Conservation (phyloP, 371 early-diverging fungal species). For the Haplosporangium sp. region DNA sequence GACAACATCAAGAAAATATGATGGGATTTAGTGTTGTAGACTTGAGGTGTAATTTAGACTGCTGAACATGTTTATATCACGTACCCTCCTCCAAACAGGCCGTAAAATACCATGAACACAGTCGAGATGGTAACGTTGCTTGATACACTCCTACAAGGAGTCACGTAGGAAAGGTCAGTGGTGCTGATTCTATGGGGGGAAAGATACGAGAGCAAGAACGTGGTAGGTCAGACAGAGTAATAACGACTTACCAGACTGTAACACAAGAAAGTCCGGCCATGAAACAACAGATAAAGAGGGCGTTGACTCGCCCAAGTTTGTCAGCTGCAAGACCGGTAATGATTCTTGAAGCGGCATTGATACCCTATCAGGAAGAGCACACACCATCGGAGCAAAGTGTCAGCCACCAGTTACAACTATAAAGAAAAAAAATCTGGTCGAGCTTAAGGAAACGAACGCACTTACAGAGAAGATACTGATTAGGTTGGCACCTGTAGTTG, state of each 20-base stretch:
- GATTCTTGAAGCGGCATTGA: conserved; percentile 64
- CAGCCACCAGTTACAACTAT: too few species aligned
- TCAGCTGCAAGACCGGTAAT: conserved; percentile 58
- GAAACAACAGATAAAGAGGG: conserved; percentile 56
- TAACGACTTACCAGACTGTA: conserved; percentile 57
- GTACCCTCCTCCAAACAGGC: conserved; percentile 65
- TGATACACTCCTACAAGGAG: conserved; percentile 20
- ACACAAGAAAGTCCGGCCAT: conserved; percentile 58
- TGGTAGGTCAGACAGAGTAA: too few species aligned
- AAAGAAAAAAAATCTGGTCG: too few species aligned
- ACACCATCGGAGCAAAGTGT: too few species aligned
- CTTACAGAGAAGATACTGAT: conserved; percentile 60
- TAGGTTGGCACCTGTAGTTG: conserved; percentile 59
- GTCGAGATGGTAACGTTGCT: conserved; percentile 26
- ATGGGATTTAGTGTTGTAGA: too few species aligned
- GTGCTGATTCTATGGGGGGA: neutral
- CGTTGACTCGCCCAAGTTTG: conserved; percentile 58
- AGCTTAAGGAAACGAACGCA: too few species aligned
- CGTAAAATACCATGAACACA: conserved; percentile 57
- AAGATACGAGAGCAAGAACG: too few species aligned
- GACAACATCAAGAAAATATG: too few species aligned
- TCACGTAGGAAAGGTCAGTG: neutral
- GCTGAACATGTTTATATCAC: too few species aligned
- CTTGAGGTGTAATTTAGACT: neutral
- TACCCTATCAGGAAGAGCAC: too few species aligned